A percentile compares a stretch with the other conserved stretches of the same genome.
Evolutionary conservation across 192 early-diverging fungal species (phyloP).

Genomic region (Umbelopsis sp.): DNA sequence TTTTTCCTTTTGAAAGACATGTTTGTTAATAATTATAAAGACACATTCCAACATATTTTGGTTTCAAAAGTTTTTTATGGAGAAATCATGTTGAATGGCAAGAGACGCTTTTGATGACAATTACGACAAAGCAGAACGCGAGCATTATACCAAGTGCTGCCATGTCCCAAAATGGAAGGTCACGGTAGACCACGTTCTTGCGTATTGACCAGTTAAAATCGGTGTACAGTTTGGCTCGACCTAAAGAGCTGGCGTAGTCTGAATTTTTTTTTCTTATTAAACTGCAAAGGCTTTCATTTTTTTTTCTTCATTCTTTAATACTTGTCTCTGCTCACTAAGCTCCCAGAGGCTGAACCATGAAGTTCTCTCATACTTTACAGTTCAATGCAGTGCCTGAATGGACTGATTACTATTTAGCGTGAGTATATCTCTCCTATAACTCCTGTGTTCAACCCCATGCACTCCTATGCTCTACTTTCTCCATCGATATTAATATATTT

Average conservation of each 20-base stretch:
- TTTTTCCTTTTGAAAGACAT: neutral
- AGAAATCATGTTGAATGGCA: neutral
- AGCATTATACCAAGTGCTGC: too few species aligned
- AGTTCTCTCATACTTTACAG: constrained; percentile 91
- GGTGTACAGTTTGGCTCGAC: neutral
- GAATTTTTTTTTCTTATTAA: constrained; percentile 19
- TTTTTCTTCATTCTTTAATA: constrained; percentile 6
- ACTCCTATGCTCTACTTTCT: neutral
- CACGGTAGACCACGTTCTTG: neutral
- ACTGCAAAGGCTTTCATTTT: neutral
- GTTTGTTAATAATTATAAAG: too few species aligned
- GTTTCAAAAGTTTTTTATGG: neutral
- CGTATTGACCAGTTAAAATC: neutral
- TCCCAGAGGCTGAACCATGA: constrained; percentile 59
- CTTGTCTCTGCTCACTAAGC: neutral
- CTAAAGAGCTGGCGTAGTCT: neutral
- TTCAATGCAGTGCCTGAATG: constrained; percentile 91
- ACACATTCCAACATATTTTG: neutral
- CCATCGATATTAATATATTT: constrained; percentile 13
- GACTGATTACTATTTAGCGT: constrained; percentile 79
- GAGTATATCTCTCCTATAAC: constrained; percentile 41
- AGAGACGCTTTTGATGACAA: too few species aligned
- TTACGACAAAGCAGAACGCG: too few species aligned
- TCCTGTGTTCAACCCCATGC: neutral
- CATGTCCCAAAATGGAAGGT: neutral